Base-by-base conservation (phyloP, 2,329 filamentous ascomycete species). In the Grosmannia penicillata region DNA sequence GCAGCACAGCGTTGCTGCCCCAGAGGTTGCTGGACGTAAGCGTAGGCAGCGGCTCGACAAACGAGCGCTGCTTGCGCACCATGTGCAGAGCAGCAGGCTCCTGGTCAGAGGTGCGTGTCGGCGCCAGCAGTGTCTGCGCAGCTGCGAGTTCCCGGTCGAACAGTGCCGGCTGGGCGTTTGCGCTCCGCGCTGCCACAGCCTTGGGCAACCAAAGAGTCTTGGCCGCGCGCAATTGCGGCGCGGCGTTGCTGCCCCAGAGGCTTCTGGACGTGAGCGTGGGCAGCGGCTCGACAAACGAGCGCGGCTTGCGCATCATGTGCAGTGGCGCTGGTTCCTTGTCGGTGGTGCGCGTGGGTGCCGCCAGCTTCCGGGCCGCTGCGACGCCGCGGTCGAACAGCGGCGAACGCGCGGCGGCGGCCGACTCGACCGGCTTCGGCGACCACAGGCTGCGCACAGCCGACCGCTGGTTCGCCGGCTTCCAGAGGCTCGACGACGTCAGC, bases 41-140 rank as follows among this genome's bases (percentile, higher is more conserved):
- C 18, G 14, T 27, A 13, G 34, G 33, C 18, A 45, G 39, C 8
- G 37, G 30, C 11, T 36, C 14, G 33, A 21, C n/a, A 37, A 28
- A 8, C 39, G 33, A 7, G 34, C 36, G 37, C n/a, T 1, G 24
- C 17, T 36, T 43, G 25, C 40, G 37, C n/a, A 38, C 36, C 47
- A 56, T 53, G 28, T 41, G 36, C 24, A 55, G 44, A 13, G 54
- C 57, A 27, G 55, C 47, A 6, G 45, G 47, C 25, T 46, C 43
- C 19, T 33, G 33, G 11, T 31, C 14, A 3, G 46, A 49, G 4
- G 43, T 45, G 27, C 49, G 47, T 18, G 33, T 29, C 18, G 43
- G 22, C 18, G 31, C 36, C 22, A 13, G 15, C 30, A 40, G n/a
- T 36, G 42, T 43, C 34, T 36, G 24, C 6, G 25, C 36, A 6